Evolutionary conservation across 2,329 filamentous ascomycete species (phyloP).

Genomic region (Xylariomycetidae sp.): DNA sequence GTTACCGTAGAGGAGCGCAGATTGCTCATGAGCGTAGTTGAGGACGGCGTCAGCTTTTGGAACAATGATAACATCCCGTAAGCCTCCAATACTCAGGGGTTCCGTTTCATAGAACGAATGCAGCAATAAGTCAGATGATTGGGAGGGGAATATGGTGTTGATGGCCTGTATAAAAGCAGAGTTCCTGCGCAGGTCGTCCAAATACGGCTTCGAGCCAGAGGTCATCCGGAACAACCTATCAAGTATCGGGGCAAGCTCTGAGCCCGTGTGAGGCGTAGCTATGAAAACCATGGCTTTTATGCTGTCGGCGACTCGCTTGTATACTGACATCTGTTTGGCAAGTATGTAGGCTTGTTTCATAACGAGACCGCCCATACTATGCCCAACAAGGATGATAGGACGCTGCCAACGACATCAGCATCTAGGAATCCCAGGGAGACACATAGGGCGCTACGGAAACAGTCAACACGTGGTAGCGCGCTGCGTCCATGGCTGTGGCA

Average conservation of each 20-base stretch:
- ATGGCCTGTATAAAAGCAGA: constrained; percentile 18
- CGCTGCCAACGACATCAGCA: too few relatives aligned
- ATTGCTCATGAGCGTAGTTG: constrained; percentile 18
- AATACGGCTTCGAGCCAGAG: constrained; percentile 13
- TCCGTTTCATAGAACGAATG: constrained; percentile 26
- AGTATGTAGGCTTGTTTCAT: constrained; percentile 29
- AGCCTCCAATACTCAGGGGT: constrained; percentile 6
- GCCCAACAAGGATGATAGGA: constrained; percentile 27
- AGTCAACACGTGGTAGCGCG: too few relatives aligned
- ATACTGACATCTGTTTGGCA: constrained; percentile 12
- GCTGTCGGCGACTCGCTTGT: constrained; percentile 11
- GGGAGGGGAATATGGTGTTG: constrained; percentile 21
- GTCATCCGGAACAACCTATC: constrained; percentile 16
- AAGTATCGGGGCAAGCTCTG: constrained; percentile 22
- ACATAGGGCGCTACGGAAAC: too few relatives aligned
- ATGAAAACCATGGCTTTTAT: constrained; percentile 26
- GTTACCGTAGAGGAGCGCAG: constrained; percentile 21
- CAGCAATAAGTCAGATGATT: constrained; percentile 13
- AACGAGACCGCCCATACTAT: constrained; percentile 32
- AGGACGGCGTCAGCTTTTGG: constrained; percentile 20
- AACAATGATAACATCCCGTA: constrained; percentile 14
- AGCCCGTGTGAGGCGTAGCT: constrained; percentile 27
- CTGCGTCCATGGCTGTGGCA: too few relatives aligned
- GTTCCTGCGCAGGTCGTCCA: constrained; percentile 16
- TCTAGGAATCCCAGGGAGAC: too few relatives aligned